A percentile compares a stretch with the other conserved stretches of the same genome.
Conservation (phyloP, 2,329 filamentous ascomycete species). For the Zopfia rhizophila region DNA sequence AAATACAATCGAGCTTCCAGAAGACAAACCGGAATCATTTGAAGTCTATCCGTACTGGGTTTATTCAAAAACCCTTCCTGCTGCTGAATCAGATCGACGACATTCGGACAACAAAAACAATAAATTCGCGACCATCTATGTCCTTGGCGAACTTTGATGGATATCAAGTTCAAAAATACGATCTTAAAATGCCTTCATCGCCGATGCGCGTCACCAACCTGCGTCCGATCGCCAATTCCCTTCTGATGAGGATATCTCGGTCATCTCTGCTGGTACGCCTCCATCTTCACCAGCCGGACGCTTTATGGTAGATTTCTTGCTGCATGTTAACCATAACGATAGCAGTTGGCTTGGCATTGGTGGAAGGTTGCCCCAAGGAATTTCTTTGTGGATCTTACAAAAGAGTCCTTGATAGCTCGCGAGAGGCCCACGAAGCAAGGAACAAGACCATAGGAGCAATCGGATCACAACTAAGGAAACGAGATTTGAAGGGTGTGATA, state of each 20-base stretch:
- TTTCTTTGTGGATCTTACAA: too few relatives aligned
- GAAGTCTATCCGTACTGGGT: slow-evolving; percentile 9
- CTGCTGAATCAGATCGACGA: too few relatives aligned
- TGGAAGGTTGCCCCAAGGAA: too few relatives aligned
- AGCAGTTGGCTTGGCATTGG: too few relatives aligned
- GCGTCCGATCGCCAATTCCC: not conserved
- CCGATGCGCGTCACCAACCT: too few relatives aligned
- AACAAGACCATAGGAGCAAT: too few relatives aligned
- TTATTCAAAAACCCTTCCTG: not conserved
- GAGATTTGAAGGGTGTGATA: too few relatives aligned
- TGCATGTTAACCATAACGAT: too few relatives aligned
- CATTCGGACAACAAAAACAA: not conserved
- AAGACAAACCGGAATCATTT: slow-evolving; percentile 4
- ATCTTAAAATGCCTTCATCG: slow-evolving; percentile 31
- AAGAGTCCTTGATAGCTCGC: too few relatives aligned
- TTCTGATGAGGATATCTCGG: not conserved
- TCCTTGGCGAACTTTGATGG: slow-evolving; percentile 33
- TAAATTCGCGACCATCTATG: slow-evolving; percentile 27
- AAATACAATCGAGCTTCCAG: not conserved
- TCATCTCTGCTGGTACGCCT: slow-evolving; percentile 2
- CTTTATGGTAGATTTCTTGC: not conserved
- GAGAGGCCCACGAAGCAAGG: too few relatives aligned
- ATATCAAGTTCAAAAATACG: slow-evolving; percentile 35
- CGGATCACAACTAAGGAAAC: too few relatives aligned
- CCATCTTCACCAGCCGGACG: not conserved